A percentile compares a stretch with the other conserved stretches of the same genome.
Conservation (phyloP, 2,329 filamentous ascomycete species). For the Sporothrix variecibatus region DNA sequence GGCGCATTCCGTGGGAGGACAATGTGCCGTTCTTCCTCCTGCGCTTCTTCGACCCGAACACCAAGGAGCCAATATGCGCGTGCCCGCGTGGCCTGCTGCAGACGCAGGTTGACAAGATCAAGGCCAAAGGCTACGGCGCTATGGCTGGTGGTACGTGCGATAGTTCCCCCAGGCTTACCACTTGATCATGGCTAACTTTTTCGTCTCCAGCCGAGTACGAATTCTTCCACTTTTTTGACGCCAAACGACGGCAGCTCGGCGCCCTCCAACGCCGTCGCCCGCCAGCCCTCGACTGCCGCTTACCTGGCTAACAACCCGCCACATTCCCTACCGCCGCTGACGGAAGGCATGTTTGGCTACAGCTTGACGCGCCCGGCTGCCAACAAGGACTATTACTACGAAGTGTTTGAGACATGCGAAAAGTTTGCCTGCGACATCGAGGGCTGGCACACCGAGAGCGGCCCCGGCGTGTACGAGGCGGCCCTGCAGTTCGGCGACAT, state of each 20-base stretch:
- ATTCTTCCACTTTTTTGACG: constrained; percentile 87
- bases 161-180: not conserved
- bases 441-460: constrained; percentile 94
- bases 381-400: constrained; percentile 91
- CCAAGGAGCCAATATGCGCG: constrained; percentile 67
- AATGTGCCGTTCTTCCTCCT: constrained; percentile 84
- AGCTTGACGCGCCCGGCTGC: constrained; percentile 83
- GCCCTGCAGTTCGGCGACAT: constrained; percentile 90
- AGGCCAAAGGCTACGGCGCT: constrained; percentile 70
- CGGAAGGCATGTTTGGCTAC: constrained; percentile 96
- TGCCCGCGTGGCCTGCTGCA: constrained; percentile 78
- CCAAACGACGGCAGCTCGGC: constrained; percentile 49
- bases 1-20: constrained; percentile 88
- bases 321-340: constrained; percentile 72
- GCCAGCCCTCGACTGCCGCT: constrained; percentile 66
- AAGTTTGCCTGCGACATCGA: constrained; percentile 81
- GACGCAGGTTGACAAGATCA: constrained; percentile 66
- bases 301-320: constrained; percentile 75
- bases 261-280: constrained; percentile 35
- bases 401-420: constrained; percentile 77
- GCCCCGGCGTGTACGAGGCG: constrained; percentile 92
- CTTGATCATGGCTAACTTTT: not conserved
- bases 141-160: constrained; percentile 75
- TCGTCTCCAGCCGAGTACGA: constrained; percentile 95
- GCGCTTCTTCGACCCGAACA: constrained; percentile 81